Conservation (phyloP, 108 stramenopile genomes). For the Nitzschia sp. region DNA sequence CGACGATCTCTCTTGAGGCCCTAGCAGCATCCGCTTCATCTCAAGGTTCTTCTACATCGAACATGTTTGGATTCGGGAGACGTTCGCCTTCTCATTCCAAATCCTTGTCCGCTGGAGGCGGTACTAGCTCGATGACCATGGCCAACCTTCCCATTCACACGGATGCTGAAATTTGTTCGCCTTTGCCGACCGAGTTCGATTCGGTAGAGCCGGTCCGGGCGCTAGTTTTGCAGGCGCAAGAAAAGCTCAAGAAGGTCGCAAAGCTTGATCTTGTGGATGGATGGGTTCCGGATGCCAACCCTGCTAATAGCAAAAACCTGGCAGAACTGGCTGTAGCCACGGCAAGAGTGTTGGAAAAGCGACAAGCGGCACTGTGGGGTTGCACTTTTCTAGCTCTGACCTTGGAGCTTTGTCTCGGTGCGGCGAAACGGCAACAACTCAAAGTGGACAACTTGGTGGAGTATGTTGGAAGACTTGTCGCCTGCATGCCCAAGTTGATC, state of each 20-base stretch:
- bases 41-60: constrained; percentile 4
- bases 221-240: constrained; percentile 52
- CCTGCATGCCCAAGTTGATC: constrained; percentile 34
- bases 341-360: constrained; percentile 49
- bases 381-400: constrained; percentile 44
- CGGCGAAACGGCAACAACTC: neutral
- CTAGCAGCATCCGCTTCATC: neutral
- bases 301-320: constrained; percentile 6
- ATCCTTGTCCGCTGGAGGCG: neutral
- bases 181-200: constrained; percentile 39
- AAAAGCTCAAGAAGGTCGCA: constrained; percentile 57
- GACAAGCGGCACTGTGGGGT: constrained; percentile 56
- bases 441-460: constrained; percentile 4
- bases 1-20: constrained; percentile 1
- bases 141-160: constrained; percentile 28
- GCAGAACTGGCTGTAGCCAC: constrained; percentile 22
- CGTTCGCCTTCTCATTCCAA: neutral
- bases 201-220: constrained; percentile 30
- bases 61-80: constrained; percentile 16
- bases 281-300: constrained; percentile 35
- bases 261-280: constrained; percentile 70
- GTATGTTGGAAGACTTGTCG: constrained; percentile 30
- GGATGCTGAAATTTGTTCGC: constrained; percentile 76
- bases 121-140: neutral
- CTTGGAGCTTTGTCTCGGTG: neutral